phyloP scores from a whole-genome alignment of 176 grass and related monocot genomes.

The Avena insularis region DNA sequence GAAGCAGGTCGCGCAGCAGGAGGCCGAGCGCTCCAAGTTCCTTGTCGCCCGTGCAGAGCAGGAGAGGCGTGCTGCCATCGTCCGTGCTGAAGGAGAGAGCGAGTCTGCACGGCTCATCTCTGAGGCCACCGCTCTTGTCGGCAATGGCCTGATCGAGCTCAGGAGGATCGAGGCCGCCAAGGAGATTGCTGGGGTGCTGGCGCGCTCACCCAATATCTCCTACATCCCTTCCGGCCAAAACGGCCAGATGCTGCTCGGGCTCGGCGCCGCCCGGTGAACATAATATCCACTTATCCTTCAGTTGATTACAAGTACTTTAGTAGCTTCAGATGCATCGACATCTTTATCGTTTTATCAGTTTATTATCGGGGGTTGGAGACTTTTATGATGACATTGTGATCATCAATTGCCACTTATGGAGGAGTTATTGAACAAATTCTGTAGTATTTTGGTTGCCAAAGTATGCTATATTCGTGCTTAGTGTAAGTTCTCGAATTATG shows the following conservation, averaged over 20 bases:
- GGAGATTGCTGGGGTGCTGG: slow-evolving; percentile 68
- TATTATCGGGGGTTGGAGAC: background rate
- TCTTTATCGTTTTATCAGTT: background rate
- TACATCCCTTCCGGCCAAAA: slow-evolving; percentile 66
- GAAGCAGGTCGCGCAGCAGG: slow-evolving; percentile 99
- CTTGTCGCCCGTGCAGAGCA: slow-evolving; percentile 83
- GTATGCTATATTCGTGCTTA: background rate
- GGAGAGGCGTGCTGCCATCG: slow-evolving; percentile 90
- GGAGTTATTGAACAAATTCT: slow-evolving; percentile 18
- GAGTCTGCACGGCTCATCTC: slow-evolving; percentile 86
- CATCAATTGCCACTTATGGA: slow-evolving; percentile 18
- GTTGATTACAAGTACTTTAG: slow-evolving; percentile 11
- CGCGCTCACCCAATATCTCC: slow-evolving; percentile 66
- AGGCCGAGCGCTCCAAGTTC: slow-evolving; percentile 99
- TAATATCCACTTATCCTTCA: slow-evolving; percentile 9
- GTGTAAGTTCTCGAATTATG: background rate
- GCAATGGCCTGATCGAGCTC: slow-evolving; percentile 78
- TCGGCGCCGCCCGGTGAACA: slow-evolving; percentile 64
- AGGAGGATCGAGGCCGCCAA: slow-evolving; percentile 89
- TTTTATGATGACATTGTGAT: background rate
- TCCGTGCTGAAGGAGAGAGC: slow-evolving; percentile 89
- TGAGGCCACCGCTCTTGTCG: slow-evolving; percentile 60
- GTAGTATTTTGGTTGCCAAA: background rate
- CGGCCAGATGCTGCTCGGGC: slow-evolving; percentile 72
- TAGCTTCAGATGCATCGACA: slow-evolving; percentile 11